Evolutionary conservation across 306 rosid species (phyloP).

Genomic region (Elaeagnus macrophylla): DNA sequence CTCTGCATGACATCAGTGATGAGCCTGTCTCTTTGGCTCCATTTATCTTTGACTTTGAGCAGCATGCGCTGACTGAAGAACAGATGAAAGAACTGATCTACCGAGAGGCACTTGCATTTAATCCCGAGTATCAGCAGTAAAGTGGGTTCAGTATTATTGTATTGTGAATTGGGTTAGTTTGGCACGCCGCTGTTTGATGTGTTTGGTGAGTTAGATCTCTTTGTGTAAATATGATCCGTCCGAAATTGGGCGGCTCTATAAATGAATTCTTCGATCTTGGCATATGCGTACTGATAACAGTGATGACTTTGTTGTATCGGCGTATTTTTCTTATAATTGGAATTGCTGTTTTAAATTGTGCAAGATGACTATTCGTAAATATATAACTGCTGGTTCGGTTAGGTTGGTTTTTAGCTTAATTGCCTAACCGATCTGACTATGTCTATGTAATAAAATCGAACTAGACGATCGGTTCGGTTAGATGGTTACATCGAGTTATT

Average conservation of each 20-base stretch:
- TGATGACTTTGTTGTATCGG: slow-evolving; percentile 29
- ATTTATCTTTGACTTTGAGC: slow-evolving; percentile 96
- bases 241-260: slow-evolving; percentile 31
- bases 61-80: slow-evolving; percentile 83
- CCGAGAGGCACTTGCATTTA: slow-evolving; percentile 89
- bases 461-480: too few relatives aligned
- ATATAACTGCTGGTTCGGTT: too few relatives aligned
- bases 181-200: slow-evolving; percentile 33
- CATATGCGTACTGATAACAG: slow-evolving; percentile 24
- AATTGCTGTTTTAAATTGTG: slow-evolving; percentile 11
- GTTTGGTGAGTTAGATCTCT: slow-evolving; percentile 28
- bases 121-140: slow-evolving; percentile 71
- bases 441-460: too few relatives aligned
- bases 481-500: too few relatives aligned
- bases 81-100: slow-evolving; percentile 95
- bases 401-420: too few relatives aligned
- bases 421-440: too few relatives aligned
- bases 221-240: slow-evolving; percentile 43
- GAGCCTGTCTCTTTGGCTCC: slow-evolving; percentile 95
- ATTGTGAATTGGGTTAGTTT: slow-evolving; percentile 21
- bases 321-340: slow-evolving; percentile 25
- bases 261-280: slow-evolving; percentile 24
- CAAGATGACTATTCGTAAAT: too few relatives aligned
- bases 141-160: slow-evolving; percentile 20
- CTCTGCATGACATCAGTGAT: slow-evolving; percentile 94